Evolutionary conservation across 371 early-diverging fungal species (phyloP), one percentile per base, ranked within the genome.

Genomic region (Mortierella sp.): DNA sequence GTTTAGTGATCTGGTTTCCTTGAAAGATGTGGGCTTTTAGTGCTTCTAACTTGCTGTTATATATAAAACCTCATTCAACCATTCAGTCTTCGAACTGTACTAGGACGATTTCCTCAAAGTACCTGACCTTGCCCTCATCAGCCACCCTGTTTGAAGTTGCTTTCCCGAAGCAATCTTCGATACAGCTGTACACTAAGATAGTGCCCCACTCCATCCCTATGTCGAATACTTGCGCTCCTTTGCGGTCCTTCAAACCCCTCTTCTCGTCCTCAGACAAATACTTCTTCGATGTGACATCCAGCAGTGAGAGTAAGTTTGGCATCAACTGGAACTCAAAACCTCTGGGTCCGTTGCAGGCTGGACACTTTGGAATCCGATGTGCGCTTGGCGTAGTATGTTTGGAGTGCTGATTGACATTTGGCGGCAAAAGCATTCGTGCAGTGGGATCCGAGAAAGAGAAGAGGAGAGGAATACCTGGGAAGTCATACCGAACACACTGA

Each of bases 151-250:
- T 30, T 12, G 31, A 28, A 1, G 50, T 50, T 6, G 52, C 66
- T 23, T 50, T 72, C 4, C 50, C 60, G 41, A 80, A 79, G 28
- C 97, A 97, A 79, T 97, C 94, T 19, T 84, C 84, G 46, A 82
- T 83, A 68, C 97, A 97, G 5, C 89, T 87, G 76, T 88, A 97
- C 4, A 94, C 86, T 68, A 96, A 60, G 15, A 96, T 80, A 0
- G 97, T 95, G 19, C 97, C 97, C 84, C 93, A 97, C 64, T 97
- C 98, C 90, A 97, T 90, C 12, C 98, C 98, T 39, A 85, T 71
- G 65, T 87, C 87, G 80, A 90, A 83, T 50, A 81, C 79, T 49
- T 88, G 83, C 21, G 86, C 79, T 26, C 69, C 80, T 58, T 73
- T 81, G 52, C 68, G 76, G 27, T 64, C 69, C 47, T 82, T 61